Percentiles rank a stretch among this genome's conserved stretches.
These are phyloP conservation scores for Diutina siamensis DNA, from an alignment of 1,139 yeast species.

Conservation along the genomic window DNA sequence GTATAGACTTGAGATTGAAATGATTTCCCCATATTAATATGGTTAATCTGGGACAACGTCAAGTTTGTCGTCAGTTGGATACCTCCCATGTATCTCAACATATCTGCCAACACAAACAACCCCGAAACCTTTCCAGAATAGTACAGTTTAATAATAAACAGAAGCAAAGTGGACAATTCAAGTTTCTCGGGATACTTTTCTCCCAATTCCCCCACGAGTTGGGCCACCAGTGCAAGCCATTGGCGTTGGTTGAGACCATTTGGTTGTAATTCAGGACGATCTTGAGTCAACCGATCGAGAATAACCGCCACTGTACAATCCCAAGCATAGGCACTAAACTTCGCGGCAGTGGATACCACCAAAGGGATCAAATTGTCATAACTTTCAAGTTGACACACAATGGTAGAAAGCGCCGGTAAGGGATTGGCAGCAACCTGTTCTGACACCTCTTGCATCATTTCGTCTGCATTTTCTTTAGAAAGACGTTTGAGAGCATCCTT, in stretches of 20 bases:
- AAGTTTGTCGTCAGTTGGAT: conserved; percentile 57
- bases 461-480: conserved; percentile 73
- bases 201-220: conserved; percentile 55
- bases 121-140: conserved; percentile 52
- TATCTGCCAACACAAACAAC: conserved; percentile 57
- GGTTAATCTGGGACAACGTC: conserved; percentile 52
- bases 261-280: neutral
- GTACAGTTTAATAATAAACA: conserved; percentile 52
- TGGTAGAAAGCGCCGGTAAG: conserved; percentile 55
- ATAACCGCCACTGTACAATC: conserved; percentile 72
- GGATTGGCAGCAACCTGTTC: conserved; percentile 77
- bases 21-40: conserved; percentile 54
- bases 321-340: conserved; percentile 74
- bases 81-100: conserved; percentile 73
- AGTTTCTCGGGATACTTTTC: conserved; percentile 38
- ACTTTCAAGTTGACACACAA: conserved; percentile 72
- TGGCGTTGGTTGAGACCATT: conserved; percentile 65
- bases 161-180: conserved; percentile 45
- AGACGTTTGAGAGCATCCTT: conserved; percentile 73
- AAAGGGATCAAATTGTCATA: conserved; percentile 77
- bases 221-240: conserved; percentile 73
- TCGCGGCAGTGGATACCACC: conserved; percentile 71
- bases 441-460: conserved; percentile 69
- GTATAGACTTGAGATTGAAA: conserved; percentile 46
- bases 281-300: conserved; percentile 50